Evolutionary conservation across 1,284 basidiomycete species (phyloP).

Genomic region (Coriolopsis trogii): DNA sequence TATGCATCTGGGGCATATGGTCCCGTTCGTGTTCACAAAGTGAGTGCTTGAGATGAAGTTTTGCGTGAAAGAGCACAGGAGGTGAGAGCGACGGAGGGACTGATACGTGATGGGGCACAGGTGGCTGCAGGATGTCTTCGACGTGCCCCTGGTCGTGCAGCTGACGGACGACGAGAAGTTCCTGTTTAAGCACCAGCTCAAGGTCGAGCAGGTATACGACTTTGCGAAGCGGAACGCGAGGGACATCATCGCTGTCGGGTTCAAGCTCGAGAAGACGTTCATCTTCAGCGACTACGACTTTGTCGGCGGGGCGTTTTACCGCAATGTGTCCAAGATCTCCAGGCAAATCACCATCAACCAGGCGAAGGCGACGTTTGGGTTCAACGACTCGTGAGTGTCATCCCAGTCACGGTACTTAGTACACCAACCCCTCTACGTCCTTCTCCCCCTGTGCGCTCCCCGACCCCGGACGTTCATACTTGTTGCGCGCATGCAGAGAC

Average conservation of each 20-base stretch:
- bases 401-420: no score
- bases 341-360: conserved; percentile 93
- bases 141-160: conserved; percentile 93
- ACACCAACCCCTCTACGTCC: neutral
- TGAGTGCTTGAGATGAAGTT: conserved; percentile 46
- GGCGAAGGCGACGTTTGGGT: conserved; percentile 95
- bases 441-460: neutral
- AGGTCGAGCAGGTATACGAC: conserved; percentile 85
- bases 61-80: no score
- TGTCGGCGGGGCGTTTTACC: conserved; percentile 92
- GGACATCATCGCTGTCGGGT: conserved; percentile 97
- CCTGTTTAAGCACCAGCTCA: conserved; percentile 94
- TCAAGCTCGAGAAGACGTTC: conserved; percentile 93
- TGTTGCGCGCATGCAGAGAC: conserved; percentile 58
- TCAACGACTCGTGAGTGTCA: conserved; percentile 88
- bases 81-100: neutral
- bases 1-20: conserved; percentile 98
- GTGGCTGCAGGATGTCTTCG: conserved; percentile 97
- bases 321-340: conserved; percentile 93
- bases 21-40: conserved; percentile 98
- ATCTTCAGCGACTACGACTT: conserved; percentile 95
- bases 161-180: conserved; percentile 99
- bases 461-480: neutral
- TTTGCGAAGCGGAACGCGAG: conserved; percentile 89
- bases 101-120: conserved; percentile 39